Conservation (phyloP, 805 yeast genomes). For the Pichia nakasei region DNA sequence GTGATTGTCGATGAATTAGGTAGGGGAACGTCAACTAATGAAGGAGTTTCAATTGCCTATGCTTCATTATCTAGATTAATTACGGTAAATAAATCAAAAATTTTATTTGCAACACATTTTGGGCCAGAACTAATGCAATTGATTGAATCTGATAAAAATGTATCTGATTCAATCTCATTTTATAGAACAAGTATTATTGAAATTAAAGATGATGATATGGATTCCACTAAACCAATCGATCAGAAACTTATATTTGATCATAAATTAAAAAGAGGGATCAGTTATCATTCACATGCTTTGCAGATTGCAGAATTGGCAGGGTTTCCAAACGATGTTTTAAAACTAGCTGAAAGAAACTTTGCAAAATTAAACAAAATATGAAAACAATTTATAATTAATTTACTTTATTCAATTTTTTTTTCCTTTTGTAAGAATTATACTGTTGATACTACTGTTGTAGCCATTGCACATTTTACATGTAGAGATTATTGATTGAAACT, state of each 20-base stretch:
- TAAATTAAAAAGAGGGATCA: slow-evolving; percentile 54
- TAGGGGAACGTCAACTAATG: slow-evolving; percentile 77
- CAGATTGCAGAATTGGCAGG: slow-evolving; percentile 75
- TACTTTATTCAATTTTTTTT: too few relatives aligned
- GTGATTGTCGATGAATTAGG: slow-evolving; percentile 86
- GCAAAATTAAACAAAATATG: slow-evolving; percentile 4
- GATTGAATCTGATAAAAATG: slow-evolving; percentile 24
- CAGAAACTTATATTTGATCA: slow-evolving; percentile 42
- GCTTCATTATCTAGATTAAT: slow-evolving; percentile 57
- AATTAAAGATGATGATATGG: slow-evolving; percentile 2
- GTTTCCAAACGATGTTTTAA: slow-evolving; percentile 53
- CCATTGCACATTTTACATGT: not conserved
- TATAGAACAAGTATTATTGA: slow-evolving; percentile 20
- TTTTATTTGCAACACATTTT: slow-evolving; percentile 88
- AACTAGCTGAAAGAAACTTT: slow-evolving; percentile 37
- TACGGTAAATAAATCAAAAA: slow-evolving; percentile 49
- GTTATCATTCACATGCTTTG: slow-evolving; percentile 66
- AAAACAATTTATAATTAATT: too few relatives aligned
- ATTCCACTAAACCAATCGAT: slow-evolving; percentile 12
- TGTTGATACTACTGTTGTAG: not conserved
- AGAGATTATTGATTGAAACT: too few relatives aligned
- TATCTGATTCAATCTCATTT: slow-evolving; percentile 18
- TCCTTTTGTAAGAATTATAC: not conserved
- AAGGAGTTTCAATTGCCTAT: slow-evolving; percentile 80
- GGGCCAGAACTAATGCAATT: slow-evolving; percentile 44